Evolutionary conservation across 352 stramenopile species (phyloP).

Genomic region (Pythium plurisporium): DNA sequence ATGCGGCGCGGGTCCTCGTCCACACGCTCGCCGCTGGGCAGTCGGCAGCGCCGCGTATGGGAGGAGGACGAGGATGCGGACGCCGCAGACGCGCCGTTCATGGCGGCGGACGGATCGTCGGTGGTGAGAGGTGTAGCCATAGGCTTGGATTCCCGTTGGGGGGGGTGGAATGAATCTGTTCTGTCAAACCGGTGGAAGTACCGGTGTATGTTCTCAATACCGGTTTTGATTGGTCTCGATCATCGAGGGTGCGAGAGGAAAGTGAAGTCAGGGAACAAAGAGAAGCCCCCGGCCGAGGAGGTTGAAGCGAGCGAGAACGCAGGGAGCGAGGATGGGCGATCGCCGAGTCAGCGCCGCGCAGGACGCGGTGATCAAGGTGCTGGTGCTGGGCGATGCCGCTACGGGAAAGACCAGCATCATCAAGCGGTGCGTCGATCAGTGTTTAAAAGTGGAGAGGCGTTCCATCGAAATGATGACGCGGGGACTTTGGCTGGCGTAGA

Average conservation of each 20-base stretch:
- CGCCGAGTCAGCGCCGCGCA: constrained; percentile 70
- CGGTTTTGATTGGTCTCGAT: constrained; percentile 10
- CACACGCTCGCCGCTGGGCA: constrained; percentile 33
- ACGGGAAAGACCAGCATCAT: constrained; percentile 93
- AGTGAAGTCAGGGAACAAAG: constrained; percentile 14
- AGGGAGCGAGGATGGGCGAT: constrained; percentile 41
- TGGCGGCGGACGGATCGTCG: background rate
- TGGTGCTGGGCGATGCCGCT: constrained; percentile 88
- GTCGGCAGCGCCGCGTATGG: constrained; percentile 21
- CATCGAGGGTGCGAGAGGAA: too few relatives aligned
- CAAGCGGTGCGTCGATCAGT: constrained; percentile 64
- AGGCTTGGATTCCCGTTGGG: too few relatives aligned
- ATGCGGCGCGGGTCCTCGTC: constrained; percentile 51
- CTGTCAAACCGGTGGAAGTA: background rate
- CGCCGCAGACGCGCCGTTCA: too few relatives aligned
- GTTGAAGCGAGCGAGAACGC: constrained; percentile 18
- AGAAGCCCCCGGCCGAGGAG: constrained; percentile 5
- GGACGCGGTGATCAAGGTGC: constrained; percentile 89
- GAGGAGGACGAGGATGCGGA: too few relatives aligned
- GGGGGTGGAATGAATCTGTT: background rate
- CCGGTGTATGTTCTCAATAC: constrained; percentile 4
- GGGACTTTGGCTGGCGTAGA: constrained; percentile 24
- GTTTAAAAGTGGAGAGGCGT: background rate
- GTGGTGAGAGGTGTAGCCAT: background rate
- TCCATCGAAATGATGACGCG: background rate